Evolutionary conservation across 2,329 filamentous ascomycete genomes (phyloP), one percentile per base, ranked within the genome.

Genomic region (Penicillium italicum): DNA sequence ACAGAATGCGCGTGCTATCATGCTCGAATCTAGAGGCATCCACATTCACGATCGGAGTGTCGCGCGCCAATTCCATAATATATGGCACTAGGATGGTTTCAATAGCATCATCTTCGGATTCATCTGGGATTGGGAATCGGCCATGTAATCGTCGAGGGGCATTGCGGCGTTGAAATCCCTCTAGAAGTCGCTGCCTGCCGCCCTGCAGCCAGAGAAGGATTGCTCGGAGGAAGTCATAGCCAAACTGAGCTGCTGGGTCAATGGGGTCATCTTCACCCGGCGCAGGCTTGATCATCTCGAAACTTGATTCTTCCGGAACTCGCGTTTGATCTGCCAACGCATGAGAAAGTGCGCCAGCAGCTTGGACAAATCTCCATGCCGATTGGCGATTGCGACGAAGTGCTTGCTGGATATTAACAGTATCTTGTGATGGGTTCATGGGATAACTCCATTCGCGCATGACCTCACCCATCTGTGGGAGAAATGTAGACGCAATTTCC

Each of bases 211-310:
- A 87, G 1, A 86, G 73, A 2, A 85, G 65, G 41, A 87, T 84
- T 1, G 84, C 83, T 66, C 83, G 85, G 26, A 87, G 62, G 61
- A 87, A 87, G 60, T 87, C 84, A 62, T 85, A 86, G n/a, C 77
- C 77, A 65, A 87, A 87, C 14, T 80, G 79, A 42, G 82, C 77
- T 20, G 76, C 72, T 8, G 62, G 61, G 12, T 74, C 64, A 20
- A 76, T 64, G 33, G 66, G 50, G 53, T 67, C 65, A 61, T 78
- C 68, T 65, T 82, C 74, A 22, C 74, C 70, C 44, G 76, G 70
- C 0, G 80, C 77, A 18, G 77, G 77, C 40, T 69, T 70, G 26
- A 85, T 79, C 20, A 75, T 72, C n/a, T 74, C 67, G 61, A 84
- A 84, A n/a, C 73, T 67, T 16, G 42, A 26, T 28, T 51, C 52